phyloP scores from a whole-genome alignment of 1,284 basidiomycete species.

The Cutaneotrichosporon cavernicola region DNA sequence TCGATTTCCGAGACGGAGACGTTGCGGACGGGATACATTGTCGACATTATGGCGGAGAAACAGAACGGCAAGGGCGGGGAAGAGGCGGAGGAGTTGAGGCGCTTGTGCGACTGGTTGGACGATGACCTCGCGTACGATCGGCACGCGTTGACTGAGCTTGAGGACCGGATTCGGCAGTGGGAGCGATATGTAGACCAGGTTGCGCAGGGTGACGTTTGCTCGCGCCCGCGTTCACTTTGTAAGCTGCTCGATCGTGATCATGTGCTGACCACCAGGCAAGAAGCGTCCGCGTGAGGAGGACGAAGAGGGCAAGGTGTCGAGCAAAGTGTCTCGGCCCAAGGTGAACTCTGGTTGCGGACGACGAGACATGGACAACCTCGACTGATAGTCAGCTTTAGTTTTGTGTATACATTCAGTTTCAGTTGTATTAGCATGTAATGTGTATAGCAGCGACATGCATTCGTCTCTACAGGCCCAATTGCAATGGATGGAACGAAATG shows the following conservation, averaged over 20 bases:
- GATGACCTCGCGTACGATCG: conserved; percentile 6
- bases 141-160: background rate
- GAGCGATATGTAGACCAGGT: background rate
- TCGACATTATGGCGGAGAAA: background rate
- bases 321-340: background rate
- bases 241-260: background rate
- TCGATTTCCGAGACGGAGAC: background rate
- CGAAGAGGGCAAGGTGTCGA: background rate
- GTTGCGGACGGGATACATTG: background rate
- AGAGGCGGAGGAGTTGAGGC: background rate
- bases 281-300: background rate
- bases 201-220: background rate
- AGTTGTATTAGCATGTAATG: conserved; percentile 6
- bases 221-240: background rate
- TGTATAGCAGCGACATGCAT: background rate
- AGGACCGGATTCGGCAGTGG: background rate
- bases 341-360: background rate
- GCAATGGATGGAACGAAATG: background rate
- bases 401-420: background rate
- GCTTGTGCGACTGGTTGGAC: background rate
- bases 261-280: background rate
- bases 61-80: background rate
- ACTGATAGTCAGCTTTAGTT: too few species aligned
- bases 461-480: background rate
- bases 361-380: too few species aligned